Percentiles rank a stretch among this genome's conserved stretches.
Evolutionary conservation across 73 alveolate genomes (phyloP).

Genomic region (Symbiodinium natans): DNA sequence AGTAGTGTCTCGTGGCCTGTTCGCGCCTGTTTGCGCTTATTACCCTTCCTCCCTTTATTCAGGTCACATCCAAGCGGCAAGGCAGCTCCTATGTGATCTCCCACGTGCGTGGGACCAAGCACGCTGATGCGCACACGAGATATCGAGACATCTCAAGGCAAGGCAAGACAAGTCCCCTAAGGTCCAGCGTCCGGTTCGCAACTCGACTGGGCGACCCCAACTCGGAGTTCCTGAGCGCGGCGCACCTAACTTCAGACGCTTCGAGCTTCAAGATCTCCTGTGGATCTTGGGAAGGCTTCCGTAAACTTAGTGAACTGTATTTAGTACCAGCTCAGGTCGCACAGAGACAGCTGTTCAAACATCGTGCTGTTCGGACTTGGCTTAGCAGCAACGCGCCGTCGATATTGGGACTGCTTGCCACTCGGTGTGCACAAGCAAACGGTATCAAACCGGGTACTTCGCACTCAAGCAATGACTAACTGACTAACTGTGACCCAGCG

Average conservation of each 20-base stretch:
- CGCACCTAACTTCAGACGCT: not conserved
- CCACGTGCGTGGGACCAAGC: conserved; percentile 7
- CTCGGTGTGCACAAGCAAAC: not conserved
- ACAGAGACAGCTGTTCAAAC: conserved; percentile 29
- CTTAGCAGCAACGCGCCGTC: conserved; percentile 45
- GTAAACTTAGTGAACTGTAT: not conserved
- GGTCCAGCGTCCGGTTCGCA: conserved; percentile 80
- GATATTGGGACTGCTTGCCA: conserved; percentile 39
- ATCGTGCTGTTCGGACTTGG: conserved; percentile 30
- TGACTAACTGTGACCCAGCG: not conserved
- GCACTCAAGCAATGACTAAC: too few relatives aligned
- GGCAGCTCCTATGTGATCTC: conserved; percentile 66
- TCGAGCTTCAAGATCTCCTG: too few relatives aligned
- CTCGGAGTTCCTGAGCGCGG: conserved; percentile 44
- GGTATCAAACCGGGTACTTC: not conserved
- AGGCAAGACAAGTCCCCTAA: not conserved
- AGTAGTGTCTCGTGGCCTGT: too few relatives aligned
- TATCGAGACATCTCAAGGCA: not conserved
- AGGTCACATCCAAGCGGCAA: conserved; percentile 25
- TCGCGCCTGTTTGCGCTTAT: too few relatives aligned
- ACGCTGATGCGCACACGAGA: not conserved
- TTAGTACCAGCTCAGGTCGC: not conserved
- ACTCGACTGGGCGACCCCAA: conserved; percentile 86
- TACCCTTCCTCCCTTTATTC: too few relatives aligned
- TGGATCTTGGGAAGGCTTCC: too few relatives aligned